Evolutionary conservation across 768 basidiomycete species (phyloP).

Genomic region (Dioszegia aurantiaca): DNA sequence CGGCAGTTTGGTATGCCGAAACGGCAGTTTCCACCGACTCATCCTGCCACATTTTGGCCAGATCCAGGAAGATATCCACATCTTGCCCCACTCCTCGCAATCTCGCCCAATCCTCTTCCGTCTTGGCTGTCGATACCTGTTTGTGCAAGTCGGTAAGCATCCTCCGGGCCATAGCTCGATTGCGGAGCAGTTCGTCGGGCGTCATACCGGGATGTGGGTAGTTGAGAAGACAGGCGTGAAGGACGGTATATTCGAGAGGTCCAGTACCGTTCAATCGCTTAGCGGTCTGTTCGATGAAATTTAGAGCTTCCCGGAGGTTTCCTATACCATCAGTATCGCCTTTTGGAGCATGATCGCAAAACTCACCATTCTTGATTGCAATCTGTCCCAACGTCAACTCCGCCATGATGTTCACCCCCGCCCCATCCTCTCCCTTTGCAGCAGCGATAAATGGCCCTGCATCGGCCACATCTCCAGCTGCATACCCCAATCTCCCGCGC

Average conservation of each 20-base stretch:
- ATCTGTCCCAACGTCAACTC: constrained; percentile 82
- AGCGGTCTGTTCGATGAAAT: constrained; percentile 50
- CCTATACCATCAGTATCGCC: constrained; percentile 23
- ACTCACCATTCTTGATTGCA: constrained; percentile 73
- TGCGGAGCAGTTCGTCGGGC: constrained; percentile 67
- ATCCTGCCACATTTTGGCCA: constrained; percentile 82
- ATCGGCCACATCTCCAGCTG: constrained; percentile 62
- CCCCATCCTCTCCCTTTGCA: constrained; percentile 57
- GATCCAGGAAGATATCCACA: constrained; percentile 82
- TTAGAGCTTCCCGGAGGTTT: constrained; percentile 51
- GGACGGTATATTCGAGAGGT: constrained; percentile 73
- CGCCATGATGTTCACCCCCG: constrained; percentile 68
- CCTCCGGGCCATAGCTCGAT: constrained; percentile 71
- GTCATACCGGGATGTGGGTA: constrained; percentile 76
- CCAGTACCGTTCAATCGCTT: constrained; percentile 55
- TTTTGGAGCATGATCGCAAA: not conserved
- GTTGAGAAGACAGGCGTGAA: constrained; percentile 85
- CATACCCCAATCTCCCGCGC: constrained; percentile 78
- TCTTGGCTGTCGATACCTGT: constrained; percentile 57
- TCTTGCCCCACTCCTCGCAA: constrained; percentile 68
- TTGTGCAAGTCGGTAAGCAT: constrained; percentile 63
- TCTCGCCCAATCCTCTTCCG: constrained; percentile 50
- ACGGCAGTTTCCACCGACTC: constrained; percentile 72
- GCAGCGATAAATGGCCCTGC: constrained; percentile 73
- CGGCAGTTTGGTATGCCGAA: constrained; percentile 70